Conservation (phyloP, 2,329 filamentous ascomycete genomes). For the Penicillium sumatraense region DNA sequence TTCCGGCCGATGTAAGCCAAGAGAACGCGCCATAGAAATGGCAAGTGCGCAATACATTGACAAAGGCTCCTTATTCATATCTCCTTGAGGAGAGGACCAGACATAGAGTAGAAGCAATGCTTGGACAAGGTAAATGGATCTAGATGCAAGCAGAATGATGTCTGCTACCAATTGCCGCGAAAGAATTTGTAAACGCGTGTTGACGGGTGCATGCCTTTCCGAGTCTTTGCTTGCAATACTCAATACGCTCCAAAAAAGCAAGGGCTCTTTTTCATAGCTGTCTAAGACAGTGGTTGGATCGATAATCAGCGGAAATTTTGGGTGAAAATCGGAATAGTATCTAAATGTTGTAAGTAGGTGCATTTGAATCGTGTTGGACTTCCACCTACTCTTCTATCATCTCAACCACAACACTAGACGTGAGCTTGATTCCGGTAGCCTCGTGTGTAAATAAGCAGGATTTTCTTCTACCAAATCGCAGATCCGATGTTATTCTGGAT, state of each 20-base stretch:
- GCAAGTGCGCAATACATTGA: constrained; percentile 7
- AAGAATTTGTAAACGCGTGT: constrained; percentile 5
- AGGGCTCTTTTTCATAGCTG: constrained; percentile 3
- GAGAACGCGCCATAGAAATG: constrained; percentile 7
- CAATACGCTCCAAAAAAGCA: constrained; percentile 5
- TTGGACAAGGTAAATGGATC: constrained; percentile 7
- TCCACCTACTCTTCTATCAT: constrained; percentile 4
- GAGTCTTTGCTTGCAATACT: constrained; percentile 7
- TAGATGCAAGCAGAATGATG: constrained; percentile 1
- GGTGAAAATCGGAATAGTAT: neutral
- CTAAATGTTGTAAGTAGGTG: neutral
- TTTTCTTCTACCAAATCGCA: neutral
- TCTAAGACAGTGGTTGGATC: neutral
- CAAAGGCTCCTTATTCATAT: constrained; percentile 7
- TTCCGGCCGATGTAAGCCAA: constrained; percentile 8
- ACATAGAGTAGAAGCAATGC: constrained; percentile 5
- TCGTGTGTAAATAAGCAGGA: constrained; percentile 1
- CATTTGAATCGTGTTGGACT: too few relatives aligned
- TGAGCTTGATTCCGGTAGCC: constrained; percentile 1
- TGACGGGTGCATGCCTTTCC: neutral
- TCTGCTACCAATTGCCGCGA: constrained; percentile 3
- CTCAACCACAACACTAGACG: constrained; percentile 3
- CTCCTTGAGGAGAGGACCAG: constrained; percentile 5
- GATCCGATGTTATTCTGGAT: neutral
- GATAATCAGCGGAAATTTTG: neutral